phyloP scores from a whole-genome alignment of 1,284 basidiomycete species.

The Golubevia sp. region DNA sequence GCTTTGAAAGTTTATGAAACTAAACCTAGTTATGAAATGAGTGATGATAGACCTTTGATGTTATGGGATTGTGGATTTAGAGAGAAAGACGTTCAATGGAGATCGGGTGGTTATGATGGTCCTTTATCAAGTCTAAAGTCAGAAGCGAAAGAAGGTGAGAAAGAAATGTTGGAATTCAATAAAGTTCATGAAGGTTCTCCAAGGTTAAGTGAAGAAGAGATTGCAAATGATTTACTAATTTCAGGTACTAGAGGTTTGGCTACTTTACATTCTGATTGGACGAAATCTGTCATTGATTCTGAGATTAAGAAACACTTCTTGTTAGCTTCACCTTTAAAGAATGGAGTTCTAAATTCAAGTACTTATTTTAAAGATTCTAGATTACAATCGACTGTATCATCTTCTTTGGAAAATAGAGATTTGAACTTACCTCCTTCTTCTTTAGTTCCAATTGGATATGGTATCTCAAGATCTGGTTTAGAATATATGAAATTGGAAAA shows the following conservation, averaged over 20 bases:
- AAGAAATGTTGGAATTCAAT: background rate
- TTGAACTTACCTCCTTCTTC: background rate
- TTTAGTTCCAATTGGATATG: slow-evolving; percentile 28
- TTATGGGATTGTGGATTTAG: slow-evolving; percentile 88
- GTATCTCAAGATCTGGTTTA: slow-evolving; percentile 13
- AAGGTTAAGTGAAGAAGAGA: too few species aligned
- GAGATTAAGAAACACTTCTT: slow-evolving; percentile 47
- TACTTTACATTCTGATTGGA: too few species aligned
- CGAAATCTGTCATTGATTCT: slow-evolving; percentile 1
- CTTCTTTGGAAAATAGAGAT: too few species aligned
- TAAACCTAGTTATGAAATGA: slow-evolving; percentile 92
- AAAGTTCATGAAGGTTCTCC: too few species aligned
- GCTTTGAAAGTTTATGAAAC: background rate
- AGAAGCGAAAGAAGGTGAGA: background rate
- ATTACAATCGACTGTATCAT: too few species aligned
- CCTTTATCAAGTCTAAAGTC: too few species aligned
- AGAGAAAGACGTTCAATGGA: slow-evolving; percentile 75
- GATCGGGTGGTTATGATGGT: slow-evolving; percentile 67
- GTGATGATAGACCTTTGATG: slow-evolving; percentile 84
- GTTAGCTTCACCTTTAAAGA: slow-evolving; percentile 15
- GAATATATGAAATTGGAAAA: slow-evolving; percentile 13
- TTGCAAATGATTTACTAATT: too few species aligned
- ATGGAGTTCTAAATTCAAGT: slow-evolving; percentile 4
- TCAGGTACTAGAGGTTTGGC: too few species aligned
- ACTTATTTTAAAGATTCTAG: slow-evolving; percentile 11